A percentile compares a stretch with the other conserved stretches of the same genome.
Evolutionary conservation across 495 filamentous ascomycete genomes (phyloP).

Genomic region (Neurospora sp.): DNA sequence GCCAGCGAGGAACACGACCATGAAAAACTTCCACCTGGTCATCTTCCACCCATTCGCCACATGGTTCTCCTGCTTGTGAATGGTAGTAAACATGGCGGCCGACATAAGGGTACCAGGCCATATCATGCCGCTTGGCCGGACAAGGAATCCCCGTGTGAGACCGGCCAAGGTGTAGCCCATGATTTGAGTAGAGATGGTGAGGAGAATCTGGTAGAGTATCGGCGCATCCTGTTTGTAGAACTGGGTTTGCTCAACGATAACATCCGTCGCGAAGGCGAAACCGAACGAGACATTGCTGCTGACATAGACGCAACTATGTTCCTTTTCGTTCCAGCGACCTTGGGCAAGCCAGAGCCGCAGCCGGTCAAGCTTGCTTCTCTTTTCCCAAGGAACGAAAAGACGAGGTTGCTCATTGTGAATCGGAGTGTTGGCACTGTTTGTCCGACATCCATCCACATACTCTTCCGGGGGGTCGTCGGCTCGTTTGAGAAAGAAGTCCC

Average conservation of each 20-base stretch:
- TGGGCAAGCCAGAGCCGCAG: constrained; percentile 66
- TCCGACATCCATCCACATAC: constrained; percentile 44
- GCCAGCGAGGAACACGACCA: constrained; percentile 52
- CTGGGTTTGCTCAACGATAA: constrained; percentile 79
- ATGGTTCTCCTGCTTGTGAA: constrained; percentile 75
- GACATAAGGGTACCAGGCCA: constrained; percentile 87
- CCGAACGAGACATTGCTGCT: constrained; percentile 88
- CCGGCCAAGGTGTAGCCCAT: constrained; percentile 78
- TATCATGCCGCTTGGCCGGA: constrained; percentile 79
- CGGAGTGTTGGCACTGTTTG: constrained; percentile 9
- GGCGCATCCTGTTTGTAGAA: constrained; percentile 73
- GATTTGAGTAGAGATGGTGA: constrained; percentile 77
- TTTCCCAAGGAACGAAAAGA: constrained; percentile 9
- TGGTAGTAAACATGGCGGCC: constrained; percentile 73
- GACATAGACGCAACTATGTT: constrained; percentile 79
- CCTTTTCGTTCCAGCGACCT: constrained; percentile 76
- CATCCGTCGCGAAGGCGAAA: constrained; percentile 75
- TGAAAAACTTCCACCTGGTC: constrained; percentile 74
- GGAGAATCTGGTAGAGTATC: constrained; percentile 66
- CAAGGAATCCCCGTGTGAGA: constrained; percentile 65
- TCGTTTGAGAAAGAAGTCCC: constrained; percentile 61
- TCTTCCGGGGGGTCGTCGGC: constrained; percentile 49
- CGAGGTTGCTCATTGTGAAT: constrained; percentile 5
- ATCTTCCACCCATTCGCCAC: constrained; percentile 78
- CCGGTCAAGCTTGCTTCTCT: constrained; percentile 25